These are phyloP conservation scores for Cutaneotrichosporon mucoides DNA, from an alignment of 1,284 basidiomycete genomes.

Conservation along the genomic window DNA sequence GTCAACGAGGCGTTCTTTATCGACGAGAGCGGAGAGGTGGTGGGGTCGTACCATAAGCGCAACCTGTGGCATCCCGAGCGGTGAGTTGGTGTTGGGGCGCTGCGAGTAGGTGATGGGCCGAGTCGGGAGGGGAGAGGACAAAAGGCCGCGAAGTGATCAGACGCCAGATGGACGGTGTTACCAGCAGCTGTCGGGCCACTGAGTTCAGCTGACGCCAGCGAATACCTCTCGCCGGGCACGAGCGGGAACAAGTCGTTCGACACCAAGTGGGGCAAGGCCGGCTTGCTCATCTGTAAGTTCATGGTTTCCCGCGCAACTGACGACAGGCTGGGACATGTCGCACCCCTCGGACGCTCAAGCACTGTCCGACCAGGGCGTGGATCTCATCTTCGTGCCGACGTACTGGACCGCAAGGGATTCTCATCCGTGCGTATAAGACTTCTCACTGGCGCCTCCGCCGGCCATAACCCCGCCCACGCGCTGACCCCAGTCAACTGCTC, in stretches of 20 bases:
- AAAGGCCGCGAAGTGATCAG: no score
- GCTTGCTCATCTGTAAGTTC: constrained; percentile 43
- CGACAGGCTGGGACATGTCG: constrained; percentile 46
- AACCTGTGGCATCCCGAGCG: constrained; percentile 50
- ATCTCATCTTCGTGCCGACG: constrained; percentile 46
- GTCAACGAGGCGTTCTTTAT: constrained; percentile 46
- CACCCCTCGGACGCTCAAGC: constrained; percentile 38
- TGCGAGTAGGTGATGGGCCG: no score
- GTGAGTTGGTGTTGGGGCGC: constrained; percentile 29
- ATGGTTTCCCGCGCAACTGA: not conserved
- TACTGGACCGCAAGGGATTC: constrained; percentile 47
- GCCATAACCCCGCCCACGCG: not conserved
- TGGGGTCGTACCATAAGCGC: constrained; percentile 42
- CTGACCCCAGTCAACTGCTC: constrained; percentile 7
- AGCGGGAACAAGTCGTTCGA: constrained; percentile 38
- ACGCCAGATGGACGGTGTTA: no score
- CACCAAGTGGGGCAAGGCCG: constrained; percentile 45
- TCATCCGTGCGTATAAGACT: constrained; percentile 48
- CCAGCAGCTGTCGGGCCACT: no score
- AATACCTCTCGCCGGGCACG: constrained; percentile 41
- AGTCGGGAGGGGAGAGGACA: no score
- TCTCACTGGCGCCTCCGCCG: no score
- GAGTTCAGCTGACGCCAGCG: constrained; percentile 27
- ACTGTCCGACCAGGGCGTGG: constrained; percentile 39
- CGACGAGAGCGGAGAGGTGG: constrained; percentile 32